Percentiles rank a stretch among this genome's conserved stretches.
Evolutionary conservation across 352 stramenopile species (phyloP).

Genomic region (Phytophthora boehmeriae): DNA sequence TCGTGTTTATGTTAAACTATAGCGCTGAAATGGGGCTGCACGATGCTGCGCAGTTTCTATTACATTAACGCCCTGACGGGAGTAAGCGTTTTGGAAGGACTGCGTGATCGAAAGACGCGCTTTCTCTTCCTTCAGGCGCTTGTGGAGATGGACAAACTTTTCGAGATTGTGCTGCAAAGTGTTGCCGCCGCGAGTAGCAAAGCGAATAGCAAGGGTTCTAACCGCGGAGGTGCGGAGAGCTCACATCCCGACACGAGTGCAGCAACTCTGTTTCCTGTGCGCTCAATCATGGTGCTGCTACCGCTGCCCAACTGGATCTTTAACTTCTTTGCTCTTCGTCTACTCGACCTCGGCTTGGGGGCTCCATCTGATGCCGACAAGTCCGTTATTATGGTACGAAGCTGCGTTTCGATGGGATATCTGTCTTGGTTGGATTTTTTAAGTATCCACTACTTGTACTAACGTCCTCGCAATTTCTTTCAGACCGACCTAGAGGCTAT

Average conservation of each 20-base stretch:
- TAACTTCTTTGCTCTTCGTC: slow-evolving; percentile 45
- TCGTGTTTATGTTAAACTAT: neutral
- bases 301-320: slow-evolving; percentile 81
- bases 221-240: slow-evolving; percentile 10
- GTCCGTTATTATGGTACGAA: slow-evolving; percentile 54
- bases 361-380: slow-evolving; percentile 28
- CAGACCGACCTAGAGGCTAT: slow-evolving; percentile 54
- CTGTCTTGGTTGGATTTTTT: too few species aligned
- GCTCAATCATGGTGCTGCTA: slow-evolving; percentile 72
- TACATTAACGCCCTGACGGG: slow-evolving; percentile 78
- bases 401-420: too few species aligned
- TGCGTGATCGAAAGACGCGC: slow-evolving; percentile 70
- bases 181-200: slow-evolving; percentile 28
- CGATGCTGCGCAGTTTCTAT: slow-evolving; percentile 82
- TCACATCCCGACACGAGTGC: slow-evolving; percentile 60
- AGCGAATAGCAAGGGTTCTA: slow-evolving; percentile 17
- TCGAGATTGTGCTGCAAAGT: slow-evolving; percentile 50
- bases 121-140: slow-evolving; percentile 75
- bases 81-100: slow-evolving; percentile 48
- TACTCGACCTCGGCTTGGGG: slow-evolving; percentile 70
- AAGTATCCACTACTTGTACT: slow-evolving; percentile 1
- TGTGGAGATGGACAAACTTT: slow-evolving; percentile 67
- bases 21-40: slow-evolving; percentile 84
- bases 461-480: slow-evolving; percentile 4
- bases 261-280: slow-evolving; percentile 63